phyloP scores from a whole-genome alignment of 1,139 yeast genomes.

The Hemisphaericaspora xylofermentans region DNA sequence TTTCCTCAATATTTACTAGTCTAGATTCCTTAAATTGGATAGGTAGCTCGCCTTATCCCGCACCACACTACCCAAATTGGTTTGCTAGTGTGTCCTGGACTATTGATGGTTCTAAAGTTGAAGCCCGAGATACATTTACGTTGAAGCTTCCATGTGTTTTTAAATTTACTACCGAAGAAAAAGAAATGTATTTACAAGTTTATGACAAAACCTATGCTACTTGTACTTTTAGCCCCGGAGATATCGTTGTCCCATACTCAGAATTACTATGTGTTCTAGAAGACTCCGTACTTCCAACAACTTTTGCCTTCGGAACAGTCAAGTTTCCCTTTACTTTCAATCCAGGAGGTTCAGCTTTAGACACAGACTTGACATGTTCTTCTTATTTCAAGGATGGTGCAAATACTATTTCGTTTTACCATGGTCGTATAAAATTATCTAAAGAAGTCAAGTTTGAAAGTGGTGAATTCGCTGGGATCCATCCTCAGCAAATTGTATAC shows the following conservation, averaged over 20 bases:
- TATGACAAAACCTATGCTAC: constrained; percentile 21
- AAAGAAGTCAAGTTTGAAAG: constrained; percentile 14
- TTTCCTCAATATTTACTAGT: constrained; percentile 7
- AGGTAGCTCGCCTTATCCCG: neutral
- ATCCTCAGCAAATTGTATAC: constrained; percentile 5
- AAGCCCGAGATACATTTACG: constrained; percentile 23
- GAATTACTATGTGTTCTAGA: constrained; percentile 23
- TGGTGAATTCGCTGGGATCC: neutral
- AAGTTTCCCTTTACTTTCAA: constrained; percentile 25
- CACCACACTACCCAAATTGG: constrained; percentile 25
- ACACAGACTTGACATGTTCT: constrained; percentile 16
- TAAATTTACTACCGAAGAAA: constrained; percentile 17
- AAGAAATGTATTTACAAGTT: constrained; percentile 13
- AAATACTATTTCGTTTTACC: constrained; percentile 25
- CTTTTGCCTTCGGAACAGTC: constrained; percentile 9
- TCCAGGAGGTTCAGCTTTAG: constrained; percentile 20
- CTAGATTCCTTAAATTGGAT: constrained; percentile 11
- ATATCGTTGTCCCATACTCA: constrained; percentile 20
- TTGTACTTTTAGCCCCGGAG: constrained; percentile 23
- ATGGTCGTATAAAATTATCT: constrained; percentile 22
- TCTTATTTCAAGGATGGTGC: constrained; percentile 12
- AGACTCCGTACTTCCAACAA: constrained; percentile 7
- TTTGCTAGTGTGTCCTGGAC: constrained; percentile 25
- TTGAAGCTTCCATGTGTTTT: constrained; percentile 23
- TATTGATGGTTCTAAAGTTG: constrained; percentile 18